Evolutionary conservation across 1,284 basidiomycete genomes (phyloP).

Genomic region (Trichosporon sp.): DNA sequence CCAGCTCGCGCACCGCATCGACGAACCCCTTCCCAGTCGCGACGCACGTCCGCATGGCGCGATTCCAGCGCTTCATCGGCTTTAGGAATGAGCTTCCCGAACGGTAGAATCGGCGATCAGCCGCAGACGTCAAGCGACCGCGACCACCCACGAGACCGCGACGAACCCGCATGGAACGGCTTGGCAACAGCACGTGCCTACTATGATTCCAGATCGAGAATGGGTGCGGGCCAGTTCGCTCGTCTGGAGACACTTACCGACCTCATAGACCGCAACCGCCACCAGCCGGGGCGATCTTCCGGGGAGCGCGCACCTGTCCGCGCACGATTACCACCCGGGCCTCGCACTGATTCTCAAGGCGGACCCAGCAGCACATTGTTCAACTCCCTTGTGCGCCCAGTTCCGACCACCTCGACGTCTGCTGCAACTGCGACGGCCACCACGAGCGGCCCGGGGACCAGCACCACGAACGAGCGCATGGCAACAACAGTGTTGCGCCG

Average conservation of each 20-base stretch:
- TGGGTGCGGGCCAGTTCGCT: background rate
- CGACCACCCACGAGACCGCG: background rate
- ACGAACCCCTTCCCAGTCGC: background rate
- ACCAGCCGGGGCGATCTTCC: background rate
- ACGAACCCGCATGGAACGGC: background rate
- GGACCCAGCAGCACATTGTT: background rate
- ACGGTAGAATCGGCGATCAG: background rate
- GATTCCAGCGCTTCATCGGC: background rate
- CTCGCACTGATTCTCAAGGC: background rate
- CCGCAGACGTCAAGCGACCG: background rate
- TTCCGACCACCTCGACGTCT: background rate
- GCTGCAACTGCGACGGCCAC: background rate
- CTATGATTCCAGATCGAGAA: background rate
- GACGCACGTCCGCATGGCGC: background rate
- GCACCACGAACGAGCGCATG: constrained; percentile 15
- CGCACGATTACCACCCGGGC: background rate
- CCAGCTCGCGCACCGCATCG: background rate
- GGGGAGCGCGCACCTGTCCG: constrained; percentile 6
- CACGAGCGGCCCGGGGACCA: background rate
- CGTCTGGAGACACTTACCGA: background rate
- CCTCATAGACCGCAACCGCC: background rate
- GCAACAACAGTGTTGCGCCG: constrained; percentile 14
- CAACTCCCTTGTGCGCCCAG: background rate
- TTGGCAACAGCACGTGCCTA: constrained; percentile 2
- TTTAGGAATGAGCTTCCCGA: constrained; percentile 8